A percentile compares a stretch with the other conserved stretches of the same genome.
Evolutionary conservation across 768 basidiomycete species (phyloP).

Genomic region (Termitomyces eurrhizus): DNA sequence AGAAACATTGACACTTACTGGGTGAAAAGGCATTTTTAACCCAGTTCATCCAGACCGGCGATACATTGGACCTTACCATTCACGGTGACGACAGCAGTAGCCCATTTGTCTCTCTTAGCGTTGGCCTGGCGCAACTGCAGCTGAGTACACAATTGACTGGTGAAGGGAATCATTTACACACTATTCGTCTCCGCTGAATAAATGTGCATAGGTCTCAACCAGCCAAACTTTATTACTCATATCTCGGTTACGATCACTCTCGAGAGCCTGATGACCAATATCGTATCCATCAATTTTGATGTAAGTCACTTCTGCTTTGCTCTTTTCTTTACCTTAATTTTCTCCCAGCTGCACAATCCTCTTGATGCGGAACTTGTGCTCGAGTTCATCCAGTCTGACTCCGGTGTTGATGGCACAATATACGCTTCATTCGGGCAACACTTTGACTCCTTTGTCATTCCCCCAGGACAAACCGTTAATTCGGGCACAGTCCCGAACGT

Average conservation of each 20-base stretch:
- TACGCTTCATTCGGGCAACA: constrained; percentile 57
- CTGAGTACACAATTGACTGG: constrained; percentile 49
- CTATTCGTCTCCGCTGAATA: neutral
- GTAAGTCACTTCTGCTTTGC: constrained; percentile 28
- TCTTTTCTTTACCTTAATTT: neutral
- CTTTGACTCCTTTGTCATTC: constrained; percentile 54
- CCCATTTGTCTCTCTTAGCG: constrained; percentile 56
- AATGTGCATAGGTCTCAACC: constrained; percentile 38
- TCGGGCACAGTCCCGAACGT: constrained; percentile 59
- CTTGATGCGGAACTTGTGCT: constrained; percentile 54
- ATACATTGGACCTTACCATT: constrained; percentile 47
- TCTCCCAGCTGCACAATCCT: constrained; percentile 47
- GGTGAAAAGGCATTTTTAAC: constrained; percentile 47
- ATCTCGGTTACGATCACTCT: constrained; percentile 51
- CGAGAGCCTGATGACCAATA: constrained; percentile 42
- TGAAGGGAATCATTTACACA: constrained; percentile 13
- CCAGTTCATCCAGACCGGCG: constrained; percentile 51
- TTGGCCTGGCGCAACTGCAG: constrained; percentile 50
- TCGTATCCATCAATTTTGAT: constrained; percentile 54
- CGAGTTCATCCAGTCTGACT: constrained; percentile 53
- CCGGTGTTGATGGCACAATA: constrained; percentile 43
- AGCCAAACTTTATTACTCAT: constrained; percentile 54
- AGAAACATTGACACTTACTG: neutral
- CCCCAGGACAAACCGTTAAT: constrained; percentile 55
- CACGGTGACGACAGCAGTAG: constrained; percentile 57